Base-by-base conservation (phyloP, 306 rosid species). In the Vigna trinervia region DNA sequence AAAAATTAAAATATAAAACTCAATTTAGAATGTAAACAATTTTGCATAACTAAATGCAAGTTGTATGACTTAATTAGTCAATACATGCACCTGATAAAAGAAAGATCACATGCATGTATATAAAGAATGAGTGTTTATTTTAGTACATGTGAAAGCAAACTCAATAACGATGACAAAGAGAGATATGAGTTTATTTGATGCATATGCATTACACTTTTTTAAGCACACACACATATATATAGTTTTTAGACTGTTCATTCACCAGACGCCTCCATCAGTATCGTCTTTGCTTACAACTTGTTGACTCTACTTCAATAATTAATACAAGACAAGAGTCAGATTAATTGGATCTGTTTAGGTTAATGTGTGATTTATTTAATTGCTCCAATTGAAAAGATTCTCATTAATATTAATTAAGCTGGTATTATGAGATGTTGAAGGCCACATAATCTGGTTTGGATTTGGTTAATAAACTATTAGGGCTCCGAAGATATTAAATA, bases 321-420 rank as follows among this genome's bases (percentile, higher is more conserved):
- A 7, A 61, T 15, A 3, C n/a, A 57, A 14, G 88, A 81, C 81
- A 78, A 74, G 68, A 58, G 81, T 85, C 75, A 59, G 71, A 81
- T 67, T 61, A 73, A 59, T 73, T 81, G 82, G 80, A 81, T 77
- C 70, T 77, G 71, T 69, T 61, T 41, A 15, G 30, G 12, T 70
- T 63, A 46, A 34, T 60, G 66, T 20, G 8, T 68, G 63, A 5
- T 58, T 30, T 74, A 36, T 69, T 75, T 75, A 20, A 81, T 23
- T 59, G 9, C 2, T 52, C 50, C 65, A 61, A 26, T 58, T 77
- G 64, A 76, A 41, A 51, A 53, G 19, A 68, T 84, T 66, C 69
- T n/a, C 64, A 32, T 1, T 46, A 61, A 52, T 59, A 5, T 30
- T 67, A 34, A 34, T 43, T 58, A 59, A 73, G 36, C 17, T 38